Evolutionary conservation across 352 stramenopile genomes (phyloP), one percentile per base, ranked within the genome.

Genomic region (Globisporangium carolinianum): DNA sequence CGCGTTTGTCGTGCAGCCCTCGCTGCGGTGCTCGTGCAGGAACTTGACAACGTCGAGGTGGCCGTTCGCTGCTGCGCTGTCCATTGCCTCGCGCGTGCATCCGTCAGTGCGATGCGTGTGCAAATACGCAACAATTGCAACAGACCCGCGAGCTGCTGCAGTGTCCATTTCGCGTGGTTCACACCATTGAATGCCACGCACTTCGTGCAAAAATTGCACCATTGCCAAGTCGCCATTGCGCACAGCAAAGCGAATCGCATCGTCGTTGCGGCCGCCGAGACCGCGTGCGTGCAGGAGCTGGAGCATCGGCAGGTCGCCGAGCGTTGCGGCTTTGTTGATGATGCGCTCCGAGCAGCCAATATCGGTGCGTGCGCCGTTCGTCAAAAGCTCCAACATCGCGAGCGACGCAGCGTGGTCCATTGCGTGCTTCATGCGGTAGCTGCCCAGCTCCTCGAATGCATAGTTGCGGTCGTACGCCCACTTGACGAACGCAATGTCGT

Each of bases 391-490:
- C 10, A 53, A 32, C 48, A 53, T 53, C 32, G 36, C 48, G 48
- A 53, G 48, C 48, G 48, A 53, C 35, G 48, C 48, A 18, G 48
- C 48, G 24, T 53, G 48, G 48, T 53, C 48, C 48, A 53, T 53
- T 5, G 12, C 24, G 24, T 41, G n/a, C 48, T 53, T 53, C 24
- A 36, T 41, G 48, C 48, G 24, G 17, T 15, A 53, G 48, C 5
- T 53, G 10, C 35, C 35, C 7, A 9, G 17, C 14, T 15, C 39
- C 2, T 11, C 50, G 18, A 57, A 51, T 5, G 17, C 24, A 24
- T 57, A 57, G 41, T 32, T 32, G 18, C 24, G 53, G 18, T 51
- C 53, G 24, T 57, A 50, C 18, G 6, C 18, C 41, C 53, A 57
- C 53, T 57, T 15, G 18, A 51, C 11, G 12, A 47, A 7, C 18